Conservation (phyloP, 192 early-diverging fungal genomes). For the Backusella circina region DNA sequence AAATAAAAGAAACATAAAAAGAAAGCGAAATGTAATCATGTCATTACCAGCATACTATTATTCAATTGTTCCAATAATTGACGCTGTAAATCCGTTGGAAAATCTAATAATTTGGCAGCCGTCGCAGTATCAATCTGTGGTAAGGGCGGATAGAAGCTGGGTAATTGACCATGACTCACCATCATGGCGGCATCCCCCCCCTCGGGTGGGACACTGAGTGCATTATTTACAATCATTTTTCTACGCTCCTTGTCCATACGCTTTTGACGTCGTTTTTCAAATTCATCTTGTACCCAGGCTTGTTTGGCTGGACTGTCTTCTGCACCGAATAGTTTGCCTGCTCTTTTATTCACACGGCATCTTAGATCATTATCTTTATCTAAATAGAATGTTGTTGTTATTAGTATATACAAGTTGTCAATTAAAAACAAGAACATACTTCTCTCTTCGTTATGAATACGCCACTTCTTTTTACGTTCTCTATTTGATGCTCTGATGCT, state of each 20-base stretch:
- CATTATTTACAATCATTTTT: conserved; percentile 27
- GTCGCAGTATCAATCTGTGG: conserved; percentile 14
- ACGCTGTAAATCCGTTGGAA: conserved; percentile 22
- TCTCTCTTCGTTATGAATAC: conserved; percentile 51
- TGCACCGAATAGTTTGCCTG: conserved; percentile 57
- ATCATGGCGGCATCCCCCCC: not conserved
- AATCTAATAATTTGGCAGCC: conserved; percentile 20
- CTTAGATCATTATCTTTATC: conserved; percentile 75
- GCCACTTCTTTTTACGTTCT: conserved; percentile 55
- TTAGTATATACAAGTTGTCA: not conserved
- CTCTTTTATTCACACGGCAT: conserved; percentile 71
- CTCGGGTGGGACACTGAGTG: conserved; percentile 10
- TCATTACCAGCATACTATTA: conserved; percentile 20
- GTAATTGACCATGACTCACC: not conserved
- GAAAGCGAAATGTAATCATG: not conserved
- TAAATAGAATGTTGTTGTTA: conserved; percentile 2
- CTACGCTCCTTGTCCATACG: conserved; percentile 59
- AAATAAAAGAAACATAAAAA: not conserved
- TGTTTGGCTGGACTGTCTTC: conserved; percentile 46
- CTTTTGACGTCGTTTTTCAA: conserved; percentile 57
- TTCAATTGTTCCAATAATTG: conserved; percentile 28
- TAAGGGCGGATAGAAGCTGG: conserved; percentile 12
- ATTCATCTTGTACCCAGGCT: conserved; percentile 65
- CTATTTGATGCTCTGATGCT: conserved; percentile 42
- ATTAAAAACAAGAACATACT: conserved; percentile 35